Conservation (phyloP, 441 rosid genomes). For the Hura crepitans region DNA sequence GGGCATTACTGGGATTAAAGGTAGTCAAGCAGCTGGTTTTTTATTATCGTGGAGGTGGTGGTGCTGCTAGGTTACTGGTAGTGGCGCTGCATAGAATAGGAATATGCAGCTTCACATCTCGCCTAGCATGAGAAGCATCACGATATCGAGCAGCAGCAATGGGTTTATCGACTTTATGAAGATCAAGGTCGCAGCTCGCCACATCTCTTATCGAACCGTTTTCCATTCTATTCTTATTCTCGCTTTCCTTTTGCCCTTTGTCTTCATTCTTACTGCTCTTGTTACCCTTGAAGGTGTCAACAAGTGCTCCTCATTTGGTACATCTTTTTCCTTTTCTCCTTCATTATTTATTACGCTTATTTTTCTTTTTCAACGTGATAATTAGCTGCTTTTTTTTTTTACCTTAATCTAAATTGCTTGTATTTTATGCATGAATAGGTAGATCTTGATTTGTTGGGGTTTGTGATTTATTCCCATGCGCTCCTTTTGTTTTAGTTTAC, state of each 20-base stretch:
- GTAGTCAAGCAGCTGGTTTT: constrained; percentile 15
- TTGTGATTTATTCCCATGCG: constrained; percentile 6
- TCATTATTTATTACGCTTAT: not conserved
- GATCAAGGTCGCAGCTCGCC: constrained; percentile 99
- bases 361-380: not conserved
- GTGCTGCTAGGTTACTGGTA: constrained; percentile 25
- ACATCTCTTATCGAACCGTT: constrained; percentile 93
- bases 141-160: constrained; percentile 79
- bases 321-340: constrained; percentile 1
- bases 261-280: constrained; percentile 92
- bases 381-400: not conserved
- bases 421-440: constrained; percentile 20
- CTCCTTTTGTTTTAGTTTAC: not conserved
- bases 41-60: constrained; percentile 8
- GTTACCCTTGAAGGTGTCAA: constrained; percentile 99
- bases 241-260: constrained; percentile 96
- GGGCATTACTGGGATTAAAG: constrained; percentile 26
- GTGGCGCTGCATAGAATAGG: constrained; percentile 68
- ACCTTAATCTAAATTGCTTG: not conserved
- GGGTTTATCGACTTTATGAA: constrained; percentile 99
- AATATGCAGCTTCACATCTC: constrained; percentile 99
- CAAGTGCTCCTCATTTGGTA: constrained; percentile 99
- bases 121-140: constrained; percentile 99
- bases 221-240: constrained; percentile 92
- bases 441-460: constrained; percentile 34